Base-by-base conservation (phyloP, 2,329 filamentous ascomycete species). In the Fusarium verticillioides region DNA sequence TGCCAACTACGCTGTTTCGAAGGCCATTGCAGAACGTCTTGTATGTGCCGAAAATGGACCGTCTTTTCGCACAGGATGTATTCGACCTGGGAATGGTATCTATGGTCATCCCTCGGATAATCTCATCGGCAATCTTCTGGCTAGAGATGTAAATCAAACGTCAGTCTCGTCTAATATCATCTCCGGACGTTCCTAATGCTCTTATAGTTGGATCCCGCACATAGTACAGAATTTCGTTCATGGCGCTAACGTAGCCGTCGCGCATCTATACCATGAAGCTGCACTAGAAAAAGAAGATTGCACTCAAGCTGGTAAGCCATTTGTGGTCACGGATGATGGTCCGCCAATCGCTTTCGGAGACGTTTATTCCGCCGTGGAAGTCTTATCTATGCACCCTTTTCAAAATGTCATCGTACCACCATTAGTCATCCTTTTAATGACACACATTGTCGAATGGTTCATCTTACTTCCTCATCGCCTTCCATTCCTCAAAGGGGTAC, bases 191-290 rank as follows among this genome's bases (percentile, higher is more conserved):
- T 34, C 12, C 44, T 69, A 16, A 69, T 26, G 36, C 9, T 4
- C 4, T 23, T 19, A 3, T 15, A 69, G 58, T 2, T 69, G 66
- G 66, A 4, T 69, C 4, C 9, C 58, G 5, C 58, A 69, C 18
- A 37, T 63, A 7, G 44, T 69, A 7, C 57, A 69, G 10, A 58
- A 36, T 2, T 69, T 69, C 13, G 50, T 26, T 3, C 64, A 63
- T 13, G 64, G 44, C 4, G 64, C 66, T 13, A 69, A 69, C 10
- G 57, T 69, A n/a, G 58, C 64, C 13, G 23, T 69, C 5, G 58
- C 66, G 8, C 58, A 63, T 39, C 16, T 69, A 4, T 42, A 63
- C 9, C 66, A 69, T 18, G 66, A 69, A 43, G 50, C 66, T 34
- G 50, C 46, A 1, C 58, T 69, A 1, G 12, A 19, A 3, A 32